These are phyloP conservation scores for Pseudonitzschia pungens DNA, from an alignment of 108 stramenopile species.

Conservation along the genomic window DNA sequence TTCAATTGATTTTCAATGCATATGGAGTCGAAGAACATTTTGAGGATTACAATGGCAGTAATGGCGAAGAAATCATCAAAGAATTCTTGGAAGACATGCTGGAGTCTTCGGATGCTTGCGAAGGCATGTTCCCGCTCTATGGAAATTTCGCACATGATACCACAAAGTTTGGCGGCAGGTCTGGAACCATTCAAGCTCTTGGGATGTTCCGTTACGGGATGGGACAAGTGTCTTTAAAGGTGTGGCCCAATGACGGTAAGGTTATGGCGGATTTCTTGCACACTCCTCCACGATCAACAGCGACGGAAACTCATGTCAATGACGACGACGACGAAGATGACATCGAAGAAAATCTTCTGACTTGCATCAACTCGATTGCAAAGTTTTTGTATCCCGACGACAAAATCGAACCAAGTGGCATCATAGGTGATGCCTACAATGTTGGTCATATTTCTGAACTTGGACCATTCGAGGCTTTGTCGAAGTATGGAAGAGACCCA, in stretches of 20 bases:
- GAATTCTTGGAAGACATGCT: neutral
- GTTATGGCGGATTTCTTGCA: neutral
- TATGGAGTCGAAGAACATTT: constrained; percentile 1
- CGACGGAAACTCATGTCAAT: neutral
- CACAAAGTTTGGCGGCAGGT: neutral
- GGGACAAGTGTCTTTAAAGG: neutral
- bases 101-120: neutral
- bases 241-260: neutral
- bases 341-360: neutral
- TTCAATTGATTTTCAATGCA: neutral
- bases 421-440: neutral
- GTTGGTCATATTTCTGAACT: neutral
- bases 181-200: neutral
- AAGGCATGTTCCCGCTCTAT: neutral
- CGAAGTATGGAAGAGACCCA: neutral
- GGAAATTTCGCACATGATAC: constrained; percentile 8
- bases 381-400: constrained; percentile 5
- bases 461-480: neutral
- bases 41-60: neutral
- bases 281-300: neutral
- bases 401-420: neutral
- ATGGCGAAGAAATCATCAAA: neutral
- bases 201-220: constrained; percentile 8
- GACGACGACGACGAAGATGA: neutral
- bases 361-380: neutral